These are phyloP conservation scores for Adansonia digitata DNA, from an alignment of 345 rosid genomes.

Conservation along the genomic window DNA sequence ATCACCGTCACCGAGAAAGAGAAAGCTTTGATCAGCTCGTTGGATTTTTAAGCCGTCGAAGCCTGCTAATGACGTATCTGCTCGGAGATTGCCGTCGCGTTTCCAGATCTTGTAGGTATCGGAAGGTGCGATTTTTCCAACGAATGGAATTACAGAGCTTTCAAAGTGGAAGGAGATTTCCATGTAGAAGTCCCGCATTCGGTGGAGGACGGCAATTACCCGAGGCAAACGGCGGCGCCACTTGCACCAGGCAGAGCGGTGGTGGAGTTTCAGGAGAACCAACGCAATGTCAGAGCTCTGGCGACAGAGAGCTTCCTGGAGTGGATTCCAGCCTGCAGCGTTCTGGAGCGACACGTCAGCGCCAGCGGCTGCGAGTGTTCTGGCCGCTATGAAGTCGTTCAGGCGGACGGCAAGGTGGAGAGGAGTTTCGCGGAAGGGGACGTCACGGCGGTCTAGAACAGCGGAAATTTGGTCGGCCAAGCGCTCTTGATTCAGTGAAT, in stretches of 20 bases:
- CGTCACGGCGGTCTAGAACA: slow-evolving; percentile 77
- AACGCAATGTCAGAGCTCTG: slow-evolving; percentile 52
- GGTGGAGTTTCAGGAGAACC: slow-evolving; percentile 44
- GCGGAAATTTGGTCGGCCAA: slow-evolving; percentile 72
- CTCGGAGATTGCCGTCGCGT: slow-evolving; percentile 83
- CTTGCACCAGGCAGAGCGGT: slow-evolving; percentile 72
- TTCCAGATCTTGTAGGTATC: slow-evolving; percentile 98
- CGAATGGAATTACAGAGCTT: slow-evolving; percentile 90
- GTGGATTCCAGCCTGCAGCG: slow-evolving; percentile 75
- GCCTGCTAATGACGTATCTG: slow-evolving; percentile 76
- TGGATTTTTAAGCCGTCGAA: slow-evolving; percentile 85
- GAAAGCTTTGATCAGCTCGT: slow-evolving; percentile 83
- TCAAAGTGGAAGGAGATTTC: slow-evolving; percentile 87
- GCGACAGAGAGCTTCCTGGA: slow-evolving; percentile 71
- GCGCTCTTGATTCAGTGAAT: slow-evolving; percentile 60
- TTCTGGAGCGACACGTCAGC: slow-evolving; percentile 77
- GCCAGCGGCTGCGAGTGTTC: slow-evolving; percentile 54
- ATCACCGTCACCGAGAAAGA: slow-evolving; percentile 83
- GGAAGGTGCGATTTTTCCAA: slow-evolving; percentile 81
- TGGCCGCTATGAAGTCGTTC: slow-evolving; percentile 47
- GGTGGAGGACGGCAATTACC: slow-evolving; percentile 56
- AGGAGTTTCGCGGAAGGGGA: slow-evolving; percentile 74
- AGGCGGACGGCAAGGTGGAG: slow-evolving; percentile 83
- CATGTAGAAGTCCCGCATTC: slow-evolving; percentile 96
- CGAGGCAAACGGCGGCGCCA: slow-evolving; percentile 87